Conservation (phyloP, 179 eudicot species). For the Spinacia oleracea region DNA sequence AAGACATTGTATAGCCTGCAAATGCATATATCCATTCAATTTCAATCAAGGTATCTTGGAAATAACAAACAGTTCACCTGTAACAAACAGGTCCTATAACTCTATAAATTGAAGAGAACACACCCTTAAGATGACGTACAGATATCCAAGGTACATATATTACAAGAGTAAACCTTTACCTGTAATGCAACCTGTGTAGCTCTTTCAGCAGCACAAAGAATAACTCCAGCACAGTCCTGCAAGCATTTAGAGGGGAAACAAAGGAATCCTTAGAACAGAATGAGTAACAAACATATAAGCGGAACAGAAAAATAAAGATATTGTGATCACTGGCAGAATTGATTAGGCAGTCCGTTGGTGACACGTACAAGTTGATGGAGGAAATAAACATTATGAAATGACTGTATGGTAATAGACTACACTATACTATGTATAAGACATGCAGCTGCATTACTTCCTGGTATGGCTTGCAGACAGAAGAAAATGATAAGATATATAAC, state of each 20-base stretch:
- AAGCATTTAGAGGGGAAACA: not conserved
- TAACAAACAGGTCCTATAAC: too few relatives aligned
- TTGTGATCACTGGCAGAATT: not conserved
- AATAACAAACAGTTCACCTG: not conserved
- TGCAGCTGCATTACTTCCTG: not conserved
- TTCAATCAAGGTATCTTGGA: not conserved
- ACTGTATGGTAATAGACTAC: too few relatives aligned
- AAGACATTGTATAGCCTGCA: constrained; percentile 95
- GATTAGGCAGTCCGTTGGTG: not conserved
- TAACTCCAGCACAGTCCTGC: constrained; percentile 97
- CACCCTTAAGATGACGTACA: not conserved
- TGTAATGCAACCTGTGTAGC: constrained; percentile 99
- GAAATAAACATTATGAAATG: not conserved
- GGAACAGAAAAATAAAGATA: not conserved
- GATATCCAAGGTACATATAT: not conserved
- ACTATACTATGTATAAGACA: not conserved
- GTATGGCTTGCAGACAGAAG: not conserved
- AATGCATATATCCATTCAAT: not conserved
- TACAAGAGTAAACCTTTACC: constrained; percentile 38
- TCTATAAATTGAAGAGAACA: too few relatives aligned
- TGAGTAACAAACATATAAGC: not conserved
- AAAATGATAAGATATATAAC: not conserved
- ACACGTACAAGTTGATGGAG: not conserved
- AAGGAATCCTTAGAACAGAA: not conserved
- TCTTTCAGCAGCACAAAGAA: constrained; percentile 92